Conservation (phyloP, 441 rosid genomes). For the Raphanus hybrid region DNA sequence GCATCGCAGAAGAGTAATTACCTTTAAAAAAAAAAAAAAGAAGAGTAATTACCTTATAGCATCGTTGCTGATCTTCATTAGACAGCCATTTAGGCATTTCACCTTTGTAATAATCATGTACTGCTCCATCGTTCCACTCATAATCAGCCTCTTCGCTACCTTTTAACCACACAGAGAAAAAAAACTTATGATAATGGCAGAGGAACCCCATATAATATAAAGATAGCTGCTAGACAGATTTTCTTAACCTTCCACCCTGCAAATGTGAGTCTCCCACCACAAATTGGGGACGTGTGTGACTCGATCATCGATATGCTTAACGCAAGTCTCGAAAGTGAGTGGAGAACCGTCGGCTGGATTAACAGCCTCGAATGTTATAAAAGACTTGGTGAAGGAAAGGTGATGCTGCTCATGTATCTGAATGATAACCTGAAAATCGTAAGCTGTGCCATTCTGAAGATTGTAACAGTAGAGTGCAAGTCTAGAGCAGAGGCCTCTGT, state of each 20-base stretch:
- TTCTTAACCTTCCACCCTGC: not conserved
- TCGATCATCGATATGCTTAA: not conserved
- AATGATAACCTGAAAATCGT: not conserved
- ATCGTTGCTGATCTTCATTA: not conserved
- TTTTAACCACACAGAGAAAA: not conserved
- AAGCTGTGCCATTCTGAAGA: not conserved
- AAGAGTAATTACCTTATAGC: slow-evolving; percentile 15
- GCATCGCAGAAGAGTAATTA: not conserved
- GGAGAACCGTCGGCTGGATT: not conserved
- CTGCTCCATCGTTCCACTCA: slow-evolving; percentile 13
- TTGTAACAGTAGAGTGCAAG: not conserved
- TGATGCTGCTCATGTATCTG: not conserved
- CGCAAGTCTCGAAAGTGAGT: not conserved
- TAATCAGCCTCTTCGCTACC: slow-evolving; percentile 6
- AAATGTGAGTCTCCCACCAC: slow-evolving; percentile 7
- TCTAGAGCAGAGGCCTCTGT: slow-evolving; percentile 2
- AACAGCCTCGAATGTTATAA: not conserved
- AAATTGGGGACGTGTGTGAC: not conserved
- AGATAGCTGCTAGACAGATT: not conserved
- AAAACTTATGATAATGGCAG: not conserved
- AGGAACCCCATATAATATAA: not conserved
- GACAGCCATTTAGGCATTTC: slow-evolving; percentile 10
- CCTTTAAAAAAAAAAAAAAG: too few species aligned
- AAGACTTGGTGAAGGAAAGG: not conserved
- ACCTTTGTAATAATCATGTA: not conserved